phyloP scores from a whole-genome alignment of 805 yeast species.

The Blastobotrys chiropterorum region DNA sequence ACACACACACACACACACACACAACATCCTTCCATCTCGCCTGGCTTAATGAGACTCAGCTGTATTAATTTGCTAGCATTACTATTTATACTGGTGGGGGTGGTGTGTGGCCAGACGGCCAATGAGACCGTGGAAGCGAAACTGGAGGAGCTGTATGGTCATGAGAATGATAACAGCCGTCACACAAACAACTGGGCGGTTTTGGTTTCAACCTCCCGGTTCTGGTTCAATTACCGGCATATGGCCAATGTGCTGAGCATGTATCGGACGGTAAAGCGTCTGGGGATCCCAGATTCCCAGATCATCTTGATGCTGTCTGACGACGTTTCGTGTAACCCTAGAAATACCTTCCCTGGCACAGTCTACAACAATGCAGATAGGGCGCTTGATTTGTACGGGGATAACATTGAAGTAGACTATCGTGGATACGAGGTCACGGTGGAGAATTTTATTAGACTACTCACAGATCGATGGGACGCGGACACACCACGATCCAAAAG shows the following conservation, averaged over 20 bases:
- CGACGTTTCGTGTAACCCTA: conserved; percentile 93
- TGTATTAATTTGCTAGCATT: neutral
- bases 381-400: conserved; percentile 89
- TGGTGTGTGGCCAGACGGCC: neutral
- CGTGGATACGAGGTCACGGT: conserved; percentile 98
- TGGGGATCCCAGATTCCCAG: conserved; percentile 97
- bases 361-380: conserved; percentile 92
- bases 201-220: conserved; percentile 87
- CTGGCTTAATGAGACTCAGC: neutral
- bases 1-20: neutral
- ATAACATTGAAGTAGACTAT: conserved; percentile 90
- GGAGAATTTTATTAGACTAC: conserved; percentile 84
- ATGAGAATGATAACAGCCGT: conserved; percentile 3
- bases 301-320: conserved; percentile 94
- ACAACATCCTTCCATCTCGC: neutral
- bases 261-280: conserved; percentile 90
- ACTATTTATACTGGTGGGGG: neutral
- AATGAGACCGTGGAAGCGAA: neutral
- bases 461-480: conserved; percentile 94
- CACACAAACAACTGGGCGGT: conserved; percentile 50
- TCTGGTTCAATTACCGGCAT: conserved; percentile 98
- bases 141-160: neutral
- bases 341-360: conserved; percentile 93
- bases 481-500: conserved; percentile 92
- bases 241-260: conserved; percentile 93